Evolutionary conservation across 768 basidiomycete genomes (phyloP).

Genomic region (Pisolithus microcarpus): DNA sequence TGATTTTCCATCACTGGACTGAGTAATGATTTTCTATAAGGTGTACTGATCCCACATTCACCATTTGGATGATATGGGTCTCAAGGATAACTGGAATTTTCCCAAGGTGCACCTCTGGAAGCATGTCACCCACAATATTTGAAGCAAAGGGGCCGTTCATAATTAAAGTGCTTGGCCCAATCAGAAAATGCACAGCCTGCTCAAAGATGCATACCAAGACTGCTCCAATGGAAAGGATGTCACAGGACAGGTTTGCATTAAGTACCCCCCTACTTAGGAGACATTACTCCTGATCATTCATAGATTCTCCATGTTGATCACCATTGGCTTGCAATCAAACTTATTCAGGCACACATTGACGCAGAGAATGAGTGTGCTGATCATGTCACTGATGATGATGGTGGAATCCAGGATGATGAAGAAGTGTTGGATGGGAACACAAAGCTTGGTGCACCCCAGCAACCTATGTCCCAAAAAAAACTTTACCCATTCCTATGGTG

Average conservation of each 20-base stretch:
- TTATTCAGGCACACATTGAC: neutral
- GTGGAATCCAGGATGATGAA: no score
- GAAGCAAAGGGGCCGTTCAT: slow-evolving; percentile 21
- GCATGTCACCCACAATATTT: slow-evolving; percentile 29
- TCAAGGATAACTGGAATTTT: slow-evolving; percentile 25
- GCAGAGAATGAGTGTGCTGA: neutral
- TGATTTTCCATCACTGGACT: no score
- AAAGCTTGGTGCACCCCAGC: no score
- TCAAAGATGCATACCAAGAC: slow-evolving; percentile 20
- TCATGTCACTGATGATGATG: no score
- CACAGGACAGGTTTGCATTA: slow-evolving; percentile 21
- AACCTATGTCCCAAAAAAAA: no score
- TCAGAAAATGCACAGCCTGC: slow-evolving; percentile 23
- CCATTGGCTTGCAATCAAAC: slow-evolving; percentile 1
- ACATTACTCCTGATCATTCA: neutral
- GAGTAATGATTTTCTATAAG: neutral
- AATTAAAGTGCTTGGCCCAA: slow-evolving; percentile 29
- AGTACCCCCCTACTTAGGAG: neutral
- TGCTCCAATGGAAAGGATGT: slow-evolving; percentile 30
- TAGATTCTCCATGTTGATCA: slow-evolving; percentile 10
- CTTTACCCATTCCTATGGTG: no score
- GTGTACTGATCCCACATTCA: neutral
- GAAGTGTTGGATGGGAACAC: no score
- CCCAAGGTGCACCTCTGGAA: slow-evolving; percentile 26
- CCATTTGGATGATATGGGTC: neutral